Evolutionary conservation across 345 rosid species (phyloP), one percentile per base, ranked within the genome.

Genomic region (Brassica cretica): DNA sequence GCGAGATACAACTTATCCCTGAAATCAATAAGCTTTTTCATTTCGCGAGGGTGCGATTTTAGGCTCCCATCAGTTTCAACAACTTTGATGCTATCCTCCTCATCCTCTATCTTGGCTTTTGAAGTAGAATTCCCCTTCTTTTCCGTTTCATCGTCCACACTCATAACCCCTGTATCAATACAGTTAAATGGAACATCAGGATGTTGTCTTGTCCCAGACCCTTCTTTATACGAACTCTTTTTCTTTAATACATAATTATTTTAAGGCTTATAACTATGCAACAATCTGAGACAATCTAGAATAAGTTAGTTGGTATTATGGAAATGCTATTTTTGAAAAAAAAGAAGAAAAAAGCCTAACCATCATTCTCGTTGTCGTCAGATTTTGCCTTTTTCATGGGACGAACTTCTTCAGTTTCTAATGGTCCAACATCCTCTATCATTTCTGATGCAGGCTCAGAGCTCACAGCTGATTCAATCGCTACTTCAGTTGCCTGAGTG

Each of bases 1-100:
- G 99, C 99, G 61, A 93, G 98, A 71, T 90, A 95, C 76, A 95
- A 71, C 85, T 91, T 95, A 73, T 84, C 97, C 60, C 91, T 89
- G 46, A 95, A 93, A 81, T 93, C 98, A 79, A 95, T 86, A 35
- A 90, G 86, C 90, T 88, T 94, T 51, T 63, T 80, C 87, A 81
- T 93, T 77, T 95, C 98, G 33, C 97, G 93, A 29, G 86, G 86
- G 64, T 93, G 96, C 37, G 78, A 59, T 83, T 89, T 90, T 60
- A 89, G 86, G 79, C 89, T 84, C 68, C 53, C 63, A 58, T 89
- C 93, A 74, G 88, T 84, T 78, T 90, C 96, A 39, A 66, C 49
- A 33, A 64, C 49, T 66, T 70, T 27, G 79, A 68, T 78, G 64
- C 82, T 86, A 35, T 41, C 64, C 29, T 41, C 64, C 19, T 58